phyloP scores from a whole-genome alignment of 176 grass and related monocot genomes.

The Poa annua region DNA sequence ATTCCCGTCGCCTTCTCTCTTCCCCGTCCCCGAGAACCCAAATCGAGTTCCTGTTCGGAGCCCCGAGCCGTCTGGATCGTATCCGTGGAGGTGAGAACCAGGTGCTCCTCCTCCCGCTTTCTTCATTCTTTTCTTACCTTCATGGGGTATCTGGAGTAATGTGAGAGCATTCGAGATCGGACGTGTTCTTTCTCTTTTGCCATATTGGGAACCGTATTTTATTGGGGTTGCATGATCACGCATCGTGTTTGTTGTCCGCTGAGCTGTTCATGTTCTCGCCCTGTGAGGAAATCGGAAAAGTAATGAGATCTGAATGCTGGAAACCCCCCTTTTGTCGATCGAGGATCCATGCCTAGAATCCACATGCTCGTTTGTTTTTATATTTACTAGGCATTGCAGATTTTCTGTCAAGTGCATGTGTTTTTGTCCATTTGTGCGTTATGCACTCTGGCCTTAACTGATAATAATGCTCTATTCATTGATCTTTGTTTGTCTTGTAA shows the following conservation, averaged over 20 bases:
- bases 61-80: neutral
- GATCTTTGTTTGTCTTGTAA: neutral
- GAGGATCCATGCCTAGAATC: neutral
- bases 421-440: neutral
- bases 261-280: neutral
- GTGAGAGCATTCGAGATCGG: neutral
- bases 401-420: neutral
- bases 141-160: neutral
- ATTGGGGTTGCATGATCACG: neutral
- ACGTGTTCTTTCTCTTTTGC: neutral
- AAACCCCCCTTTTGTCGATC: neutral
- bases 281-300: neutral
- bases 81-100: constrained; percentile 25
- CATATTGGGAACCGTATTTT: neutral
- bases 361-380: neutral
- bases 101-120: neutral
- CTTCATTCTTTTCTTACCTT: neutral
- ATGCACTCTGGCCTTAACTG: neutral
- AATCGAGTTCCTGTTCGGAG: neutral
- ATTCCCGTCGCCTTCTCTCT: neutral
- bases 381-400: neutral
- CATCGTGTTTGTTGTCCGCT: neutral
- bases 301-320: neutral
- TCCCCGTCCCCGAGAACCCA: neutral
- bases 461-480: neutral